Evolutionary conservation across 139 green algal species (phyloP).

Genomic region (Chlamydomonas applanata): DNA sequence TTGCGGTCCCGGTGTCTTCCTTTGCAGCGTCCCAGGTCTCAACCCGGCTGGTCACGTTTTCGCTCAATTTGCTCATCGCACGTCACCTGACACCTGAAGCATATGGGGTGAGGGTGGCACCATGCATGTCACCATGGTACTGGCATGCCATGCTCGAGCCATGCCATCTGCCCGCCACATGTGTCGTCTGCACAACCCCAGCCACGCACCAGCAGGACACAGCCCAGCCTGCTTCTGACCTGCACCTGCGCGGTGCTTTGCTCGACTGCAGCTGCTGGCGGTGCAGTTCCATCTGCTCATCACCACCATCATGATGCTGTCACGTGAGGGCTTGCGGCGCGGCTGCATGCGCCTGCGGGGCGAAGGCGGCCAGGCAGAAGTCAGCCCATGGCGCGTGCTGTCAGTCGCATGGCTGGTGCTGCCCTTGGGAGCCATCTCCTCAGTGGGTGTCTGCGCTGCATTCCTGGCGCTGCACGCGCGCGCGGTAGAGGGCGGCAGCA

Average conservation of each 20-base stretch:
- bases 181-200: neutral
- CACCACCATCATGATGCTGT: constrained; percentile 84
- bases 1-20: neutral
- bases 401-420: constrained; percentile 43
- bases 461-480: constrained; percentile 24
- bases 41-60: constrained; percentile 77
- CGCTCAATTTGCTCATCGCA: constrained; percentile 77
- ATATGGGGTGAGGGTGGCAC: constrained; percentile 68
- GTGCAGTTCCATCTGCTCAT: constrained; percentile 93
- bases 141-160: neutral
- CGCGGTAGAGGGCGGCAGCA: neutral
- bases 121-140: neutral
- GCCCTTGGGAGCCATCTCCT: constrained; percentile 48
- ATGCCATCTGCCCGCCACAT: neutral
- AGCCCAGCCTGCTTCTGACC: neutral
- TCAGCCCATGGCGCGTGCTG: constrained; percentile 30
- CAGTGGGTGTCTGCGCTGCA: constrained; percentile 33
- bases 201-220: neutral
- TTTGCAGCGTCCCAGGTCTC: constrained; percentile 79
- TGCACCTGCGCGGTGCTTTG: neutral
- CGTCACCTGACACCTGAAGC: constrained; percentile 70
- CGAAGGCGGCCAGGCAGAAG: neutral
- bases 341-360: constrained; percentile 65
- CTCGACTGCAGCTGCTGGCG: constrained; percentile 51
- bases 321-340: constrained; percentile 80